phyloP scores from a whole-genome alignment of 208 protist genomes.

The Trypanosoma platydactyli region DNA sequence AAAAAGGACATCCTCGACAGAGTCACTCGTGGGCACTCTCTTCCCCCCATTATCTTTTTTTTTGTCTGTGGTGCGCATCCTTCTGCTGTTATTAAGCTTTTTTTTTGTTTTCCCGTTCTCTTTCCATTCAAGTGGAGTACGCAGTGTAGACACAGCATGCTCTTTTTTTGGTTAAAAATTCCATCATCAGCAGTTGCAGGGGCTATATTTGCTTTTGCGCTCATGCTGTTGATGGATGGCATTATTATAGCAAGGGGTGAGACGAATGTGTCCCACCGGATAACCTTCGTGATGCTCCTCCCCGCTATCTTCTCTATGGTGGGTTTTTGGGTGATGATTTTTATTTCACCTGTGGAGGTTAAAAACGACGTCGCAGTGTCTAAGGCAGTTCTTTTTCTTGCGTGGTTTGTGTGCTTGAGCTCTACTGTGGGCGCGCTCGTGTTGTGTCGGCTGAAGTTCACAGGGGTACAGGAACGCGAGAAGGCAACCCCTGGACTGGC shows the following conservation, averaged over 20 bases:
- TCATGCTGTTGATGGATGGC: conserved; percentile 58
- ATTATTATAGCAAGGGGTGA: conserved; percentile 55
- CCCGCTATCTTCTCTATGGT: conserved; percentile 71
- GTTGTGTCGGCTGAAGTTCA: conserved; percentile 52
- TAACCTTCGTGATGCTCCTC: conserved; percentile 55
- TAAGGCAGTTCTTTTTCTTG: conserved; percentile 66
- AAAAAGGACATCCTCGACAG: no score
- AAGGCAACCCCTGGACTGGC: conserved; percentile 54
- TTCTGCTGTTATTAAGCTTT: no score
- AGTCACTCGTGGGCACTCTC: no score
- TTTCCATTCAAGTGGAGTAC: background rate
- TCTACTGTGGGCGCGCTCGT: conserved; percentile 57
- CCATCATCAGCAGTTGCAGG: conserved; percentile 48
- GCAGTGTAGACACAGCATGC: conserved; percentile 3
- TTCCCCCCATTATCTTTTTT: no score
- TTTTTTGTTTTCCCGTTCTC: conserved; percentile 9
- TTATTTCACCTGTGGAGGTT: conserved; percentile 59
- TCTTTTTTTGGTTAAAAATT: conserved; percentile 9
- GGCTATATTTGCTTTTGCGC: conserved; percentile 50
- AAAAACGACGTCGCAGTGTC: conserved; percentile 50
- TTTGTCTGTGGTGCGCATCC: no score
- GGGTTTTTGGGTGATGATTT: conserved; percentile 58
- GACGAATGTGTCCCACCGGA: conserved; percentile 29
- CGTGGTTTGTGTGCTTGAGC: conserved; percentile 70
- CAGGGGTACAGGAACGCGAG: conserved; percentile 39